Base-by-base conservation (phyloP, 495 filamentous ascomycete species). In the Bacidia gigantensis region DNA sequence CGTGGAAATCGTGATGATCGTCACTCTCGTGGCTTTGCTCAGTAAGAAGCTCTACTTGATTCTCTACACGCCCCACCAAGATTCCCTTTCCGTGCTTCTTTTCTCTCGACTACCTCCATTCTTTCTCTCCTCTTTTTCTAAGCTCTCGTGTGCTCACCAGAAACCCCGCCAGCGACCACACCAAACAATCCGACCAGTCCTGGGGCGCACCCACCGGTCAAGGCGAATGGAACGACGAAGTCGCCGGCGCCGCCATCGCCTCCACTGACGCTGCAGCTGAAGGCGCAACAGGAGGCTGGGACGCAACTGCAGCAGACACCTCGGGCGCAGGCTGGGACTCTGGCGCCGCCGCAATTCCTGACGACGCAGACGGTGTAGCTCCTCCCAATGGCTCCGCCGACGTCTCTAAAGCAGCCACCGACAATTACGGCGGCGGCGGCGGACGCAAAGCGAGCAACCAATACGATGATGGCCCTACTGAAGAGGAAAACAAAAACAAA, bases 161-260 rank as follows among this genome's bases (percentile, higher is more conserved):
- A n/a, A 23, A 22, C 25, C 11, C 26, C 17, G 9, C 32, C 44
- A 86, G 88, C 59, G 89, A 93, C 60, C 84, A 89, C 62, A 85
- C 87, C 63, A 98, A 97, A 80, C 86, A 94, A 72, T 82, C 86
- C 61, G 81, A 78, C 63, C 85, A 87, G 64, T 84, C 86, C 56
- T 98, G 92, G 92, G 92, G 89, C 61, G 83, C 73, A 64, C 75
- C 75, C 51, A 82, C 82, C 62, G 92, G 89, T 65, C 71, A 79
- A 25, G 83, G 79, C 61, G 84, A 89, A 69, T 83, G 79, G 69
- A 82, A 83, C 56, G 93, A 96, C 60, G 92, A 96, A 76, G 75
- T 84, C 62, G 87, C 81, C 57, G 92, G 79, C 54, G 87, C 88
- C 62, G 81, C 79, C 56, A 89, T 94, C 58, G 92, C 92, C 57